Conservation (phyloP, 2,329 filamentous ascomycete genomes). For the Colletotrichum camelliae region DNA sequence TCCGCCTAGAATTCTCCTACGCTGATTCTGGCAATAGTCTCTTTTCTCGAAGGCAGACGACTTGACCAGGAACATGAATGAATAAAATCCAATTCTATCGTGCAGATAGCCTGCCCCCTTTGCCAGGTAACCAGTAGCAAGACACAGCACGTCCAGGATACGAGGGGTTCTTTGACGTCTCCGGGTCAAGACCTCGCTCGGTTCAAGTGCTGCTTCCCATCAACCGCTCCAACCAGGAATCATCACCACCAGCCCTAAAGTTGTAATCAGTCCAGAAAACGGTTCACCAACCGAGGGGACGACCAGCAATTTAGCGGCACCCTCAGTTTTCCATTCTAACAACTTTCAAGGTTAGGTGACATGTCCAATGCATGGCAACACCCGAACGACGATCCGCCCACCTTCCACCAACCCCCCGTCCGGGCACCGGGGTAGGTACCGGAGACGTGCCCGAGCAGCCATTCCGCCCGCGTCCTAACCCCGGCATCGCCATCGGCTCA, state of each 20-base stretch:
- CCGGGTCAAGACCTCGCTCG: neutral
- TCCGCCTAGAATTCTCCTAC: rapidly evolving
- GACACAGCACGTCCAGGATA: neutral
- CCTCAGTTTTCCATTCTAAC: neutral
- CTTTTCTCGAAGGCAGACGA: neutral
- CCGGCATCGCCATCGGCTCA: slow-evolving; percentile 1
- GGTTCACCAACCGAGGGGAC: neutral
- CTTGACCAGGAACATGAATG: neutral
- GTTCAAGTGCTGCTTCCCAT: neutral
- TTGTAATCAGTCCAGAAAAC: neutral
- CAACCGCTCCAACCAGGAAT: neutral
- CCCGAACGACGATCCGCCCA: neutral
- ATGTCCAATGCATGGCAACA: neutral
- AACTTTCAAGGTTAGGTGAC: neutral
- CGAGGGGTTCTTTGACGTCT: neutral
- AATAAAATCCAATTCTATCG: neutral
- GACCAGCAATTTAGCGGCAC: neutral
- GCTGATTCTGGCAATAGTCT: neutral
- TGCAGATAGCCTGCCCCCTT: neutral
- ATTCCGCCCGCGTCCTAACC: neutral
- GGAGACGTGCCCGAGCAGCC: neutral
- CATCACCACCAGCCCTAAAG: neutral
- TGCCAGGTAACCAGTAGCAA: neutral
- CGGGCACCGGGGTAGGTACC: neutral
- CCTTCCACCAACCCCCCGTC: neutral